Base-by-base conservation (phyloP, 345 rosid genomes). In the Eucalyptus fibrosa region DNA sequence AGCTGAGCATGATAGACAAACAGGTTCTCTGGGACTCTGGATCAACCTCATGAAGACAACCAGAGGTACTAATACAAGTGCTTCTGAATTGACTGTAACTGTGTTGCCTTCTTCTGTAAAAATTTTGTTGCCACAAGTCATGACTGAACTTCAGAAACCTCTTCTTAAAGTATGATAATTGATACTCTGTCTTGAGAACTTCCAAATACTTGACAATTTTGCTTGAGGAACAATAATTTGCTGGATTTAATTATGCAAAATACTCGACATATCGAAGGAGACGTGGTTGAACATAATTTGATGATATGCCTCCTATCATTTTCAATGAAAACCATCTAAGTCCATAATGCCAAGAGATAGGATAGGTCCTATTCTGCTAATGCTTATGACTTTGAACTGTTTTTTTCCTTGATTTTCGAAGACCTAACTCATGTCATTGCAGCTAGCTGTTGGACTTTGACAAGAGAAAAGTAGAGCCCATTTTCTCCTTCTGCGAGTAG, bases 1-100 rank as follows among this genome's bases (percentile, higher is more conserved):
- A 87, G 88, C 93, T 96, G 87, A 96, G 93, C 92, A 93, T 94
- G 94, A 94, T 94, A 86, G 99, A 97, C 87, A 94, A 94, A 86
- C 99, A 97, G 90, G 90, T 96, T 88, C 87, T 96, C 32, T 96
- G 97, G 99, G 95, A 80, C n/a, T 59, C 51, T 53, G 62, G 56
- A 47, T 67, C 34, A 69, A 65, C 86, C 82, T 86, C 50, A 67
- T 44, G 15, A 40, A 30, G 50, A n/a, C 85, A n/a, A 59, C n/a
- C 30, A 24, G 50, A n/a, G 40, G 21, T 86, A 50, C 37, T 86
- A 11, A 8, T 28, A 47, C 62, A 10, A 51, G 47, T 51, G 62
- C 65, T 30, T 50, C 44, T 51, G 45, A 86, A 37, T 86, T 56
- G 83, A 77, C 47, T 40, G 83, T 6, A 77, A 40, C 30, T 77